A percentile compares a stretch with the other conserved stretches of the same genome.
phyloP scores from a whole-genome alignment of 306 rosid species.

The Vigna hirtella region DNA sequence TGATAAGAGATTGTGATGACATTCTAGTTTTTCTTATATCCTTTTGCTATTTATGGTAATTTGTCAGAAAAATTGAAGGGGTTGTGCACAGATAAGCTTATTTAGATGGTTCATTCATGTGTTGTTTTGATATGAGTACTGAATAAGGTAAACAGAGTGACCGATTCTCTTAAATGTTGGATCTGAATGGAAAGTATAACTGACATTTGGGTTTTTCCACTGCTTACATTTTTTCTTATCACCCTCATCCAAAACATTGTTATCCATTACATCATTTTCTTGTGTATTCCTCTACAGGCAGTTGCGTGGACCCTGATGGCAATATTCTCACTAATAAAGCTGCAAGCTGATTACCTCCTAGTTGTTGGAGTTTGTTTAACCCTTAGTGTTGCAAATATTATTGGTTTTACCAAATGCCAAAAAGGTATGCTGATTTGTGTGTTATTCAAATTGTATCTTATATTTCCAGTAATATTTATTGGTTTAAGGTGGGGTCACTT shows the following conservation, averaged over 20 bases:
- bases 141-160: neutral
- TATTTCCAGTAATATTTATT: neutral
- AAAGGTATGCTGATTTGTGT: constrained; percentile 60
- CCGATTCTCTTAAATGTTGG: too few relatives aligned
- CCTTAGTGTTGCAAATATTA: constrained; percentile 79
- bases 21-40: neutral
- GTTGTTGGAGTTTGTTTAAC: constrained; percentile 88
- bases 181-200: neutral
- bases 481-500: constrained; percentile 9
- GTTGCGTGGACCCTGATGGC: constrained; percentile 71
- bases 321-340: constrained; percentile 80
- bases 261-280: neutral
- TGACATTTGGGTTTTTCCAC: neutral
- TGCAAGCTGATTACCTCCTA: constrained; percentile 87
- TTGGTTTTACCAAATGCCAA: constrained; percentile 85
- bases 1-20: constrained; percentile 4
- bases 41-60: neutral
- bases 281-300: constrained; percentile 54
- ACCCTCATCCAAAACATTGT: neutral
- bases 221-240: neutral
- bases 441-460: constrained; percentile 1
- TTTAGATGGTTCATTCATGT: constrained; percentile 21
- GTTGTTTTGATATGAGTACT: constrained; percentile 22
- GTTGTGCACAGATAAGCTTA: neutral
- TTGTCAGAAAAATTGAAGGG: neutral